Base-by-base conservation (phyloP, 352 stramenopile genomes). In the Labyrinthula sp. region DNA sequence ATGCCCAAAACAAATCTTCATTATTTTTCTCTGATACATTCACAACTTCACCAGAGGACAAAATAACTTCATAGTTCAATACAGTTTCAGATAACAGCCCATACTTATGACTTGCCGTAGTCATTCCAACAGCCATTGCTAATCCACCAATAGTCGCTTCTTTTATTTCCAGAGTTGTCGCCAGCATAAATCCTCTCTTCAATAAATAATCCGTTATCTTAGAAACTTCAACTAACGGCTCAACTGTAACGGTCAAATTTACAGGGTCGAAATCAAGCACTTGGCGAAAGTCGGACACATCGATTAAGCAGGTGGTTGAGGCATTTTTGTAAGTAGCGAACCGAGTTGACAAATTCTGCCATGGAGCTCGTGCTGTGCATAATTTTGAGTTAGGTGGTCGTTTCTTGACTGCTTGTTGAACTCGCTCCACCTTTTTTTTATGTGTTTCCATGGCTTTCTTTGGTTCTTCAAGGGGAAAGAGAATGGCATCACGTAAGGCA, bases 31-130 rank as follows among this genome's bases (percentile, higher is more conserved):
- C 9, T 9, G 17, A 50, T n/a, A n/a, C n/a, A 28, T 25, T 48
- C 7, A 66, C 45, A 8, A 64, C 38, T 8, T 23, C 34, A 1
- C 61, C 61, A 30, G 54, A 46, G 26, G 38, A 47, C 1, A 64
- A 25, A 3, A 61, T 23, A n/a, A 68, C 22, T 23, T 68, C 59
- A 8, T 54, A 62, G 45, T 58, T 48, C 36, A 36, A 48, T 30
- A 59, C 40, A 17, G 50, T 62, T 29, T 68, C 48, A 25, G 65
- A 59, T 46, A 68, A 63, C 8, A 65, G 45, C 8, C 61, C 61
- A 29, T 62, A 56, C 23, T 46, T 41, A 30, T 66, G 57, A 1
- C 46, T 61, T 6, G 50, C 58, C 9, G 48, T 59, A 34, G 64
- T 58, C 17, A 68, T 61, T 35, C 61, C 61, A 15, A 48, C 56